Percentiles rank a stretch among this genome's conserved stretches.
Conservation (phyloP, 1,284 basidiomycete species). For the Schizophyllum amplum region DNA sequence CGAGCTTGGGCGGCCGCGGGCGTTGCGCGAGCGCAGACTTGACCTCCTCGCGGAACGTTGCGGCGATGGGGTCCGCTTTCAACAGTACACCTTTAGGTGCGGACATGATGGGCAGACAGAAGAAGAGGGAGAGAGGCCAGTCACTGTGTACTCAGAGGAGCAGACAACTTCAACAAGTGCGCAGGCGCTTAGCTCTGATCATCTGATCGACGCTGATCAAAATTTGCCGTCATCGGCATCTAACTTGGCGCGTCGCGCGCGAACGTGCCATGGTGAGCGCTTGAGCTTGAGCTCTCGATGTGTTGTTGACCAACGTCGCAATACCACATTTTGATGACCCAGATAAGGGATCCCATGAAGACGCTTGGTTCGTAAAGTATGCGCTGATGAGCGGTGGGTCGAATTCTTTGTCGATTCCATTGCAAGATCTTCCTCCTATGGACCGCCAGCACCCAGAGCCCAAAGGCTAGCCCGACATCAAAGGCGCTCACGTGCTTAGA, state of each 20-base stretch:
- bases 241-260: not conserved
- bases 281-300: too few relatives aligned
- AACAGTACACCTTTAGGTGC: conserved; percentile 64
- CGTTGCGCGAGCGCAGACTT: conserved; percentile 35
- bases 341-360: too few relatives aligned
- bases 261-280: too few relatives aligned
- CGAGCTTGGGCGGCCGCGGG: conserved; percentile 60
- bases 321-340: too few relatives aligned
- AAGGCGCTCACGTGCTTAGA: too few relatives aligned
- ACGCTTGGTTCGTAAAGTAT: too few relatives aligned
- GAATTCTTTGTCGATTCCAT: too few relatives aligned
- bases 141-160: not conserved
- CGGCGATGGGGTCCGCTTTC: conserved; percentile 67
- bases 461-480: too few relatives aligned
- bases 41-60: conserved; percentile 62
- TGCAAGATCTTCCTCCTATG: too few relatives aligned
- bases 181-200: not conserved
- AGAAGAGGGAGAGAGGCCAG: not conserved
- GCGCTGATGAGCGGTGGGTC: too few relatives aligned
- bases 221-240: not conserved
- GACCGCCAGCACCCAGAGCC: too few relatives aligned
- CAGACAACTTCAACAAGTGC: not conserved
- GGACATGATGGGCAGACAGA: not conserved
- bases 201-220: not conserved
- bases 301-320: too few relatives aligned